Evolutionary conservation across 805 yeast genomes (phyloP).

Genomic region (Saccharomycopsis sp.): DNA sequence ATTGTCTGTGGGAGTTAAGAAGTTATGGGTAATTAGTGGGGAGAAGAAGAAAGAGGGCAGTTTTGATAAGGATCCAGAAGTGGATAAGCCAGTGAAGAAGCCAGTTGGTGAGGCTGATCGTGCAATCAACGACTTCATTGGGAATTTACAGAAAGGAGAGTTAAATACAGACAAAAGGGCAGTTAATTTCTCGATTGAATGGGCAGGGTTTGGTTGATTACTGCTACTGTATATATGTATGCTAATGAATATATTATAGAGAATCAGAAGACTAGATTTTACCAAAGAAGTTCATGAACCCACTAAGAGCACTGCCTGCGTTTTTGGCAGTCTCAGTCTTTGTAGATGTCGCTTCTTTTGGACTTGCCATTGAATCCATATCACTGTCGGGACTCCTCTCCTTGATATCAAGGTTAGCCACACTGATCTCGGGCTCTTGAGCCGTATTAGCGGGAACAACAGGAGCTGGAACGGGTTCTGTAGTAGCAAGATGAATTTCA

Average conservation of each 20-base stretch:
- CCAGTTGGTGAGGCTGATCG: neutral
- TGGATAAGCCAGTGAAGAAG: conserved; percentile 14
- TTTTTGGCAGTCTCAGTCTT: neutral
- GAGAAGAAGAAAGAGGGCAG: conserved; percentile 22
- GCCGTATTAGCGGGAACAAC: neutral
- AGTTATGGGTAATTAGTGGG: conserved; percentile 62
- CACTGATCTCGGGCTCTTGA: neutral
- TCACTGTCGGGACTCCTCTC: neutral
- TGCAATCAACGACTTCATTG: conserved; percentile 2
- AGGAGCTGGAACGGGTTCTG: neutral
- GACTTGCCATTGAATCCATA: neutral
- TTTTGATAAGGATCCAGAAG: no score
- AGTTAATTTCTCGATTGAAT: conserved; percentile 69
- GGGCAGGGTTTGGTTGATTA: conserved; percentile 89
- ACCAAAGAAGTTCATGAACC: conserved; percentile 17
- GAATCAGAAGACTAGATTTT: neutral
- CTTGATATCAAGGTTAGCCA: neutral
- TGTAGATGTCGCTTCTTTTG: neutral
- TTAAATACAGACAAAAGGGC: conserved; percentile 25
- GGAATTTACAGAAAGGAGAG: conserved; percentile 5
- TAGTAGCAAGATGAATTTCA: neutral
- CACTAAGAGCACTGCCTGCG: conserved; percentile 12
- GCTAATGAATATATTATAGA: neutral
- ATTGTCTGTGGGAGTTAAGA: conserved; percentile 87
- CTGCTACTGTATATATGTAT: no score